Percentiles rank a stretch among this genome's conserved stretches.
Conservation (phyloP, 345 rosid genomes). For the Gossypium turneri region DNA sequence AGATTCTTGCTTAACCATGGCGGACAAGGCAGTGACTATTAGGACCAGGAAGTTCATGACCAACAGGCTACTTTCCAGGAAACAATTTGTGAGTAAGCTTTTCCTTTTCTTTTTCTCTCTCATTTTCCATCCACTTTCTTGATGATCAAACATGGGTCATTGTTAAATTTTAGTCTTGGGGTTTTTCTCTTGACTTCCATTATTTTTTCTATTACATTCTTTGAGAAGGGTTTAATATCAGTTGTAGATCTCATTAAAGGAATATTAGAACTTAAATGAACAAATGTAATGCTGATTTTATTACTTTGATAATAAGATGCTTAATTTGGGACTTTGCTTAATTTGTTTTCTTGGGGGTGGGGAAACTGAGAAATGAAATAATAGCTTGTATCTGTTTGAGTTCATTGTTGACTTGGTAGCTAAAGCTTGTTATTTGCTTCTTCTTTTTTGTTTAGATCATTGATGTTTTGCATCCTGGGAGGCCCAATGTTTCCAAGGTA, state of each 20-base stretch:
- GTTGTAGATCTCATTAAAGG: neutral
- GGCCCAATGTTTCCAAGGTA: slow-evolving; percentile 73
- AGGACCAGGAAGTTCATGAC: slow-evolving; percentile 58
- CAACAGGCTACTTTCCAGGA: slow-evolving; percentile 48
- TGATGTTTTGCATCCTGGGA: slow-evolving; percentile 75
- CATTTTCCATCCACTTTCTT: no score
- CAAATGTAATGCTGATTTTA: neutral
- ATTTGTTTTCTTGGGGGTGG: neutral
- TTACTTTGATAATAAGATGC: neutral
- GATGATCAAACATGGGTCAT: neutral
- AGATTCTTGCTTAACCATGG: slow-evolving; percentile 20
- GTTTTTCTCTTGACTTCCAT: neutral
- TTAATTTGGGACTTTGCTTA: neutral
- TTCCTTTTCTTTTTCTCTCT: neutral
- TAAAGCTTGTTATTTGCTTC: neutral
- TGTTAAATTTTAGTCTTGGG: neutral
- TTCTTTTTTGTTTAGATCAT: slow-evolving; percentile 33
- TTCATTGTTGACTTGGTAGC: neutral
- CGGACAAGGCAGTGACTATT: slow-evolving; percentile 52
- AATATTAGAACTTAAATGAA: neutral
- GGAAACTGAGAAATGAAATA: neutral
- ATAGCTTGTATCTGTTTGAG: neutral
- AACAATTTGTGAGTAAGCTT: slow-evolving; percentile 40
- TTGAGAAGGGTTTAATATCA: no score
- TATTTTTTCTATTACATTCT: neutral